Conservation (phyloP, 2,329 filamentous ascomycete species). For the Colletotrichum cordylinicola region DNA sequence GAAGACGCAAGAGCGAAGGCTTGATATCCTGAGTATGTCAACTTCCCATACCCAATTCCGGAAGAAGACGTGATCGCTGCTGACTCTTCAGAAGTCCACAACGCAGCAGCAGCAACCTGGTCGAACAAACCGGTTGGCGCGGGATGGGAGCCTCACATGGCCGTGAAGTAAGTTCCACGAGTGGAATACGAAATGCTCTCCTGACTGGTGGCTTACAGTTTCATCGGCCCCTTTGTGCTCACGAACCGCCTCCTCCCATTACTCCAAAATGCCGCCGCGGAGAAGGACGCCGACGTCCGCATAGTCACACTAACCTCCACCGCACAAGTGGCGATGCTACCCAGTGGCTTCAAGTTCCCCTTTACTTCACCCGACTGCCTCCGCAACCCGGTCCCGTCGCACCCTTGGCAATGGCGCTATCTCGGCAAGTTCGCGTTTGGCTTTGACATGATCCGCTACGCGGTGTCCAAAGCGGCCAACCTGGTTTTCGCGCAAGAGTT, state of each 20-base stretch:
- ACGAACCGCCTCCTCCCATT: slow-evolving; percentile 30
- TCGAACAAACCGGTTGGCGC: neutral
- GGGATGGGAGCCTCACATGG: slow-evolving; percentile 29
- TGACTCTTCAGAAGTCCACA: slow-evolving; percentile 27
- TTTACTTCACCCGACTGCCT: slow-evolving; percentile 21
- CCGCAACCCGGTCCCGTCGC: neutral
- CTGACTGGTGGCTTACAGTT: slow-evolving; percentile 6
- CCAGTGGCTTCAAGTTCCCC: slow-evolving; percentile 18
- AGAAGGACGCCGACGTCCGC: slow-evolving; percentile 25
- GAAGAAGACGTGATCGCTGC: neutral
- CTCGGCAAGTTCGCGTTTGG: slow-evolving; percentile 12
- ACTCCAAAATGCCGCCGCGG: slow-evolving; percentile 24
- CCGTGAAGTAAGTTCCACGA: slow-evolving; percentile 22
- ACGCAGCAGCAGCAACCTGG: slow-evolving; percentile 12
- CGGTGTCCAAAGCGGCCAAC: slow-evolving; percentile 26
- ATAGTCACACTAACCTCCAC: slow-evolving; percentile 26
- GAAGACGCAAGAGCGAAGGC: slow-evolving; percentile 18
- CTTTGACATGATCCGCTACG: slow-evolving; percentile 27
- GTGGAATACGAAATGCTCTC: neutral
- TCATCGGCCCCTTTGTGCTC: slow-evolving; percentile 28
- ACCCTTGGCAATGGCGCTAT: slow-evolving; percentile 20
- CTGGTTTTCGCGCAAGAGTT: slow-evolving; percentile 23
- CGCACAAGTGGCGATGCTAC: slow-evolving; percentile 14
- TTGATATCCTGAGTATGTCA: slow-evolving; percentile 29
- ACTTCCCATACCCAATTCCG: neutral